phyloP scores from a whole-genome alignment of 257 asterid species.

The Salvia hispanica region DNA sequence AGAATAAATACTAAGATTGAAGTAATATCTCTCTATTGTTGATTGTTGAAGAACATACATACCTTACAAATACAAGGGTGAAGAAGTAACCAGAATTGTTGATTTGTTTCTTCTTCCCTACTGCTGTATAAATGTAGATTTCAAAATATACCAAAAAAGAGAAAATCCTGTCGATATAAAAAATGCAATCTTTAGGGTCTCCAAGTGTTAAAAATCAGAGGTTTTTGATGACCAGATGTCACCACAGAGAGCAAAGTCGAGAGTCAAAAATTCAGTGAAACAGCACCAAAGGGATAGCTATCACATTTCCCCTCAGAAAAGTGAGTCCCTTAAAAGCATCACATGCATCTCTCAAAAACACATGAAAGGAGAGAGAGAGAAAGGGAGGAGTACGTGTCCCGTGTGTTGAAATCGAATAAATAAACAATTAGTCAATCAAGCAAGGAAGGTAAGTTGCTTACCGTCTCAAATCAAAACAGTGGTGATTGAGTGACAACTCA shows the following conservation, averaged over 20 bases:
- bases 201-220: conserved; percentile 37
- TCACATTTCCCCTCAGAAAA: conserved; percentile 27
- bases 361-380: background rate
- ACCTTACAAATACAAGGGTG: conserved; percentile 33
- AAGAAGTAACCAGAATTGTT: background rate
- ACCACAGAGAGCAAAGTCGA: conserved; percentile 33
- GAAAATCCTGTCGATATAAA: conserved; percentile 23
- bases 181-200: background rate
- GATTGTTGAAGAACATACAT: background rate
- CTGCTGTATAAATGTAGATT: conserved; percentile 11
- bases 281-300: conserved; percentile 34
- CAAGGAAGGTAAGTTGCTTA: conserved; percentile 52
- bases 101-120: background rate
- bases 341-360: conserved; percentile 22
- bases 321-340: conserved; percentile 24
- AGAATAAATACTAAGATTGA: background rate
- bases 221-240: conserved; percentile 39
- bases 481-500: conserved; percentile 35
- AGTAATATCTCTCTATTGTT: background rate
- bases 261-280: conserved; percentile 36
- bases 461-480: conserved; percentile 60
- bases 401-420: conserved; percentile 5
- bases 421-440: conserved; percentile 38
- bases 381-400: background rate
- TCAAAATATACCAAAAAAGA: background rate